A percentile compares a stretch with the other conserved stretches of the same genome.
These are phyloP conservation scores for Fraxinus sp. DNA, from an alignment of 305 asterid species.

Conservation along the genomic window DNA sequence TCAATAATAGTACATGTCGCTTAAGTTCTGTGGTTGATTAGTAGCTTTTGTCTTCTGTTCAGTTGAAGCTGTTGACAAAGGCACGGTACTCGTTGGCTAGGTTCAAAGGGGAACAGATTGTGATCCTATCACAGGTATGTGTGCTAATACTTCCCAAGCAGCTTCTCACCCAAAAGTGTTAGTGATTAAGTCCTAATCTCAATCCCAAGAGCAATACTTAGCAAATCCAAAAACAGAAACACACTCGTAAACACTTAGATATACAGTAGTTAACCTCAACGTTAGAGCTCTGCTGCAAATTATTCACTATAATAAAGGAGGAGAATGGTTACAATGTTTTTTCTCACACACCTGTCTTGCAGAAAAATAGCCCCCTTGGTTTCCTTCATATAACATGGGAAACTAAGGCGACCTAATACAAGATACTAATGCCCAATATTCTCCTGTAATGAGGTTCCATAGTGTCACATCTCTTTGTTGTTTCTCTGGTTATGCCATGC, in stretches of 20 bases:
- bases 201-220: background rate
- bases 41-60: conserved; percentile 25
- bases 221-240: background rate
- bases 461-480: background rate
- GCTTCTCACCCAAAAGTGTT: background rate
- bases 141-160: conserved; percentile 11
- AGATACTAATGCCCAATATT: background rate
- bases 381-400: background rate
- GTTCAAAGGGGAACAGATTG: conserved; percentile 77
- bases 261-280: background rate
- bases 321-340: background rate
- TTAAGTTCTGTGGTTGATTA: conserved; percentile 22
- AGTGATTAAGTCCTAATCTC: background rate
- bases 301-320: background rate
- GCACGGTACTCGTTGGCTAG: conserved; percentile 59
- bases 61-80: conserved; percentile 74
- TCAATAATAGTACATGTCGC: conserved; percentile 44
- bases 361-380: background rate
- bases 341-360: background rate
- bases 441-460: background rate
- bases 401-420: background rate
- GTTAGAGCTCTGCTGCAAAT: background rate
- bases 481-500: background rate
- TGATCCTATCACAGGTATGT: conserved; percentile 76
- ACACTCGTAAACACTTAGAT: background rate